These are phyloP conservation scores for Alloascoidea hylecoeti DNA, from an alignment of 805 yeast species.

Conservation along the genomic window DNA sequence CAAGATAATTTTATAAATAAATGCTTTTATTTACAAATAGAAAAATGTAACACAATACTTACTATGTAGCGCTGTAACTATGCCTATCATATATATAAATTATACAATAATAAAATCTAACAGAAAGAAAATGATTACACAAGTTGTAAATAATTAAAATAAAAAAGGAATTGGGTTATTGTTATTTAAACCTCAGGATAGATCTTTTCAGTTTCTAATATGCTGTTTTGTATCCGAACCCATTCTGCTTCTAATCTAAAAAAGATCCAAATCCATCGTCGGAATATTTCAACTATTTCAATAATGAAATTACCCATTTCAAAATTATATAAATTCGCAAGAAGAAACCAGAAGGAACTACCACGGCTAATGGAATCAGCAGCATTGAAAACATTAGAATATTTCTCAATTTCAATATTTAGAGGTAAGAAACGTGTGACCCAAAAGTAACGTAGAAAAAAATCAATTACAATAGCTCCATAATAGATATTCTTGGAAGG, in stretches of 20 bases:
- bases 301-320: conserved; percentile 52
- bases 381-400: conserved; percentile 12
- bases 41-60: conserved; percentile 3
- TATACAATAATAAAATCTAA: too few species aligned
- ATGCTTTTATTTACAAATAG: conserved; percentile 1
- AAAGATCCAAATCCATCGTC: conserved; percentile 87
- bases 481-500: conserved; percentile 27
- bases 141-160: too few species aligned
- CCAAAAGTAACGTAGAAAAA: conserved; percentile 67
- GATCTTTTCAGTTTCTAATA: too few species aligned
- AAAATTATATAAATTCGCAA: conserved; percentile 19
- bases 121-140: too few species aligned
- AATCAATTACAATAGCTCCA: conserved; percentile 44
- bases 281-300: conserved; percentile 59
- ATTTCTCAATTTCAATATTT: conserved; percentile 10
- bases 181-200: too few species aligned
- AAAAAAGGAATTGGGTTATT: too few species aligned
- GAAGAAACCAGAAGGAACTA: conserved; percentile 8
- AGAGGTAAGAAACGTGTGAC: conserved; percentile 33
- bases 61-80: too few species aligned
- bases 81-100: too few species aligned
- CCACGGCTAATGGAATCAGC: conserved; percentile 6
- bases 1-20: conserved; percentile 1
- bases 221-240: conserved; percentile 10
- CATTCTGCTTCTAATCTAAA: conserved; percentile 75